Evolutionary conservation across 352 stramenopile genomes (phyloP).

Genomic region (Phytophthora rubi): DNA sequence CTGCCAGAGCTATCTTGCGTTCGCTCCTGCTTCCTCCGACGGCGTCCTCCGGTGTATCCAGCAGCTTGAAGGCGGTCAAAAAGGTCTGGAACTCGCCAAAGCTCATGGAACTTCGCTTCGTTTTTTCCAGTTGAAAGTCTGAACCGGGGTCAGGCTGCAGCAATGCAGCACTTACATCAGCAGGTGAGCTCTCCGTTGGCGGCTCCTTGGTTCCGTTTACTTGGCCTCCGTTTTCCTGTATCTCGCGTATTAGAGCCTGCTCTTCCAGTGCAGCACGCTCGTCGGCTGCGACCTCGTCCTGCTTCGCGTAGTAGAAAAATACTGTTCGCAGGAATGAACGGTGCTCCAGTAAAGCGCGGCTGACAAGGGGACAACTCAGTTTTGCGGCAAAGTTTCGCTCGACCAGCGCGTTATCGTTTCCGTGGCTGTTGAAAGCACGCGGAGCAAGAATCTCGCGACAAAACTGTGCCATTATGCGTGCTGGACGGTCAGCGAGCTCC

Average conservation of each 20-base stretch:
- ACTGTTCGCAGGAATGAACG: slow-evolving; percentile 57
- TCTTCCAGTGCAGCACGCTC: slow-evolving; percentile 25
- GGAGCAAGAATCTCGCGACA: slow-evolving; percentile 46
- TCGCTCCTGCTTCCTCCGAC: not conserved
- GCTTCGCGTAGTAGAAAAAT: slow-evolving; percentile 67
- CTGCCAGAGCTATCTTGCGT: slow-evolving; percentile 25
- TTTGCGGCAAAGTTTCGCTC: slow-evolving; percentile 51
- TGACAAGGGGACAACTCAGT: slow-evolving; percentile 51
- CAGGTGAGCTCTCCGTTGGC: not conserved
- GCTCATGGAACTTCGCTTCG: slow-evolving; percentile 62
- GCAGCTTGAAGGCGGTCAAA: slow-evolving; percentile 39
- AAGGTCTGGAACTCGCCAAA: slow-evolving; percentile 57
- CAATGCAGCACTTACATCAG: slow-evolving; percentile 12
- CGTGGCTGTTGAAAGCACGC: slow-evolving; percentile 25
- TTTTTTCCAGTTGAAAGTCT: slow-evolving; percentile 56
- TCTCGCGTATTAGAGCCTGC: slow-evolving; percentile 16
- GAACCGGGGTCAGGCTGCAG: slow-evolving; percentile 2
- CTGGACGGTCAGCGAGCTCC: slow-evolving; percentile 19
- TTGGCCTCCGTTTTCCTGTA: slow-evolving; percentile 21
- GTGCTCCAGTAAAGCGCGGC: slow-evolving; percentile 56
- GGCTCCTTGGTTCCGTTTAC: slow-evolving; percentile 4
- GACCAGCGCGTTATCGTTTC: slow-evolving; percentile 20
- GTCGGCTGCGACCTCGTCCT: slow-evolving; percentile 39
- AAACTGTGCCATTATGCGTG: slow-evolving; percentile 49
- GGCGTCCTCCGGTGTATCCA: slow-evolving; percentile 6